Conservation (phyloP, 257 asterid genomes). For the Solanum dulcamara region DNA sequence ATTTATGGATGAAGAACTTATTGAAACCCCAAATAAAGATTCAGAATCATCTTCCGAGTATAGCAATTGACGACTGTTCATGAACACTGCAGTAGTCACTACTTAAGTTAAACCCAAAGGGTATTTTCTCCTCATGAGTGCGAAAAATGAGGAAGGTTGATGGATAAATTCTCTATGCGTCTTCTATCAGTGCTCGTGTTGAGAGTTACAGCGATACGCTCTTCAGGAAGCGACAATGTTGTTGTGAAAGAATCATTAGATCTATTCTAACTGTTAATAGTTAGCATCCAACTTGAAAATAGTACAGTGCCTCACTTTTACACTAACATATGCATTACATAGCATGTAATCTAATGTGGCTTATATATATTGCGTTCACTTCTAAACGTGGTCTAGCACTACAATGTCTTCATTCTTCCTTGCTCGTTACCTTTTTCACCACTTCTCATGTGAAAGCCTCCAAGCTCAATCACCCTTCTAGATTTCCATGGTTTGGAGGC, state of each 20-base stretch:
- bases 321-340: not conserved
- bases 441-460: no score
- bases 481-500: no score
- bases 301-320: not conserved
- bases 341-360: not conserved
- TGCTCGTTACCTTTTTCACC: no score
- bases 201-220: not conserved
- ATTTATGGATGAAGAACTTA: conserved; percentile 16
- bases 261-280: not conserved
- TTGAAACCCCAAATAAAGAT: conserved; percentile 20
- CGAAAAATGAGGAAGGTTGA: not conserved
- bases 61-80: conserved; percentile 28
- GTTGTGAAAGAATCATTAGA: not conserved
- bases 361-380: not conserved
- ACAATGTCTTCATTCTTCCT: no score
- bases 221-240: not conserved
- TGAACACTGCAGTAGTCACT: not conserved
- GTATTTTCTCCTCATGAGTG: not conserved
- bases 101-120: not conserved
- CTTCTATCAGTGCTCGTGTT: not conserved
- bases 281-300: not conserved
- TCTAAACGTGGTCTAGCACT: no score
- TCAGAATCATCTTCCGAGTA: conserved; percentile 46
- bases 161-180: not conserved
- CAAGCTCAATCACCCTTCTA: no score